A percentile compares a stretch with the other conserved stretches of the same genome.
These are phyloP conservation scores for Exophiala bonariae DNA, from an alignment of 2,329 filamentous ascomycete genomes.

Conservation along the genomic window DNA sequence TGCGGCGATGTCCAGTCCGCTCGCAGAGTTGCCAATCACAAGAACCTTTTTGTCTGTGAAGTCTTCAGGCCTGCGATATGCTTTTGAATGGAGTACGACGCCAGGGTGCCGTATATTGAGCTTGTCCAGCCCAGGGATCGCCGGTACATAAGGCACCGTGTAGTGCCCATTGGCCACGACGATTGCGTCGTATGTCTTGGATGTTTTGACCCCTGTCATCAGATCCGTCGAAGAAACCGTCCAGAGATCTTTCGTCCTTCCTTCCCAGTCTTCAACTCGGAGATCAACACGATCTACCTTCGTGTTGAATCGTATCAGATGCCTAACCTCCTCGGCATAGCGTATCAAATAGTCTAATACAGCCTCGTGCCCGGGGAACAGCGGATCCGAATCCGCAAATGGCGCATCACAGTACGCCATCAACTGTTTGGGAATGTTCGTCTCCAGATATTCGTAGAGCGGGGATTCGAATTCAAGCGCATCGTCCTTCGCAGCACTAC, in stretches of 20 bases:
- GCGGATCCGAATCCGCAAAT: slow-evolving; percentile 63
- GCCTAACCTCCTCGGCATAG: slow-evolving; percentile 68
- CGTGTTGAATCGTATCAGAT: slow-evolving; percentile 65
- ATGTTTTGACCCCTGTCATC: slow-evolving; percentile 51
- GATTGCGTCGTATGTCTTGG: slow-evolving; percentile 66
- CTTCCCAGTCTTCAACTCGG: background rate
- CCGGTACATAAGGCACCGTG: slow-evolving; percentile 66
- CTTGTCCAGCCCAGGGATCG: slow-evolving; percentile 57
- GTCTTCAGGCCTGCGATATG: slow-evolving; percentile 66
- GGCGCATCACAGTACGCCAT: slow-evolving; percentile 76
- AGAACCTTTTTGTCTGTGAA: slow-evolving; percentile 73
- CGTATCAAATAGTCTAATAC: slow-evolving; percentile 73
- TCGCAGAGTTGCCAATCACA: slow-evolving; percentile 81
- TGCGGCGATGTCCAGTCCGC: slow-evolving; percentile 76
- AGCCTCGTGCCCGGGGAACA: slow-evolving; percentile 72
- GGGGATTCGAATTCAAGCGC: slow-evolving; percentile 73
- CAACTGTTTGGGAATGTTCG: slow-evolving; percentile 78
- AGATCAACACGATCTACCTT: slow-evolving; percentile 3
- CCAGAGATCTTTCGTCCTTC: slow-evolving; percentile 30
- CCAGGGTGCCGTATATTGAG: slow-evolving; percentile 63
- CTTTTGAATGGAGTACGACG: slow-evolving; percentile 73
- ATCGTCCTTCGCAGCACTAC: slow-evolving; percentile 1
- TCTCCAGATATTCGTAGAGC: slow-evolving; percentile 78
- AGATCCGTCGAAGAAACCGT: slow-evolving; percentile 59
- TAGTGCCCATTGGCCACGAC: slow-evolving; percentile 77